phyloP scores from a whole-genome alignment of 1,139 yeast genomes.

The Neolecta irregularis region DNA sequence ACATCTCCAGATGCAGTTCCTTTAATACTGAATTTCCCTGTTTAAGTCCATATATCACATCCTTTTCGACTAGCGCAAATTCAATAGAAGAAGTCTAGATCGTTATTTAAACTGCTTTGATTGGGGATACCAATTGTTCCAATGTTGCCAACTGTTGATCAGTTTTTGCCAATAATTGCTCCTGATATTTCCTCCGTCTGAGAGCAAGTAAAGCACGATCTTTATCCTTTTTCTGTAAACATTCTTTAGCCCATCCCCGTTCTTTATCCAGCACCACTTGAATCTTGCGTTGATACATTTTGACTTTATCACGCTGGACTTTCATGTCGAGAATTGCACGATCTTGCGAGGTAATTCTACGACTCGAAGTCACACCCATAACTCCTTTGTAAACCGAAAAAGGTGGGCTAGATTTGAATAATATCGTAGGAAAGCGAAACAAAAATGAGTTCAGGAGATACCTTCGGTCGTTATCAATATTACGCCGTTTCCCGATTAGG shows the following conservation, averaged over 20 bases:
- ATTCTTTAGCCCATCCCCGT: constrained; percentile 40
- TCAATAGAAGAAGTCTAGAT: constrained; percentile 40
- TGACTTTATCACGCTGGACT: constrained; percentile 70
- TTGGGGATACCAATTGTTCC: constrained; percentile 34
- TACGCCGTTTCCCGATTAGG: too few relatives aligned
- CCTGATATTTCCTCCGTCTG: constrained; percentile 68
- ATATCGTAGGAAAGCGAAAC: too few relatives aligned
- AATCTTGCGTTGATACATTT: constrained; percentile 55
- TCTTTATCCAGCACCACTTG: constrained; percentile 42
- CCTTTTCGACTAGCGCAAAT: constrained; percentile 75
- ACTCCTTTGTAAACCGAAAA: background rate
- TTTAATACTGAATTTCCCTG: constrained; percentile 67
- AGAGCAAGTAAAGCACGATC: constrained; percentile 55
- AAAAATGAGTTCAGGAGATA: background rate
- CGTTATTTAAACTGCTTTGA: background rate
- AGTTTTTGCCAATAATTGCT: constrained; percentile 48
- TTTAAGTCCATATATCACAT: constrained; percentile 60
- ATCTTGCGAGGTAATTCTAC: constrained; percentile 58
- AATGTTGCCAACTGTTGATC: constrained; percentile 64
- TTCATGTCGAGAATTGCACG: constrained; percentile 73
- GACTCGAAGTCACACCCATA: constrained; percentile 5
- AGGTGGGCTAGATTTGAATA: too few relatives aligned
- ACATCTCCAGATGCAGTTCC: constrained; percentile 62
- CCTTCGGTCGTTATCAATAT: background rate
- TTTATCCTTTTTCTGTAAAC: constrained; percentile 39